Percentiles rank a stretch among this genome's conserved stretches.
Evolutionary conservation across 768 basidiomycete species (phyloP).

Genomic region (Tylopilus intermedius): DNA sequence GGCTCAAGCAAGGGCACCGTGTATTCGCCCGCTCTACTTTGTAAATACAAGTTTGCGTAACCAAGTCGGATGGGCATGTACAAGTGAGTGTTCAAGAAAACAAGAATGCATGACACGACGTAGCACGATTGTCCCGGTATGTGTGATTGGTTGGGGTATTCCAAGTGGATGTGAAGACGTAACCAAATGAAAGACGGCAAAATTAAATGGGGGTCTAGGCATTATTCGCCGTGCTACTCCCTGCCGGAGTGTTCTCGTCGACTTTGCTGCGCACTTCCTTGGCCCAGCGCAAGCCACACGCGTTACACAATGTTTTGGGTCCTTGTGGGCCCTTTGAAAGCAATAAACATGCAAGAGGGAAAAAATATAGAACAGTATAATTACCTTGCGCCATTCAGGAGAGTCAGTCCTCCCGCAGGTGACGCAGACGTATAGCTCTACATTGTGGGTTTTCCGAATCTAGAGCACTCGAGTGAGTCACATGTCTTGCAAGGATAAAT

Average conservation of each 20-base stretch:
- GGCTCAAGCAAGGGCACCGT: slow-evolving; percentile 3
- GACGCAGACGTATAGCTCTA: slow-evolving; percentile 80
- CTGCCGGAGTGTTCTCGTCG: slow-evolving; percentile 30
- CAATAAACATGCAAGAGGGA: slow-evolving; percentile 16
- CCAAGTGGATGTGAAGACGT: neutral
- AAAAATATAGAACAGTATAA: neutral
- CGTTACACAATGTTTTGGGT: slow-evolving; percentile 97
- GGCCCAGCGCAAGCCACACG: slow-evolving; percentile 92
- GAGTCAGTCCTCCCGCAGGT: slow-evolving; percentile 94
- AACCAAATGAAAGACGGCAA: neutral
- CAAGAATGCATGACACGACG: slow-evolving; percentile 12
- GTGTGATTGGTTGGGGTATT: slow-evolving; percentile 3
- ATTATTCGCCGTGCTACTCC: slow-evolving; percentile 17
- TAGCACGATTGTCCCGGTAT: slow-evolving; percentile 4
- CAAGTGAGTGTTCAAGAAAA: slow-evolving; percentile 11
- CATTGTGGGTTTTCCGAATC: slow-evolving; percentile 38
- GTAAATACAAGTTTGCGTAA: slow-evolving; percentile 3
- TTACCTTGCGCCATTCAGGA: slow-evolving; percentile 93
- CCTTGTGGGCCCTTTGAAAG: slow-evolving; percentile 74
- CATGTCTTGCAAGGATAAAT: neutral
- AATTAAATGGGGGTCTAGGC: slow-evolving; percentile 10
- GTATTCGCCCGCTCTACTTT: slow-evolving; percentile 7
- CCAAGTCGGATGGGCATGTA: slow-evolving; percentile 7
- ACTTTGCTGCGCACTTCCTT: slow-evolving; percentile 55
- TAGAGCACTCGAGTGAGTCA: slow-evolving; percentile 6